A percentile compares a stretch with the other conserved stretches of the same genome.
Conservation (phyloP, 495 filamentous ascomycete species). For the Daldinia grandis region DNA sequence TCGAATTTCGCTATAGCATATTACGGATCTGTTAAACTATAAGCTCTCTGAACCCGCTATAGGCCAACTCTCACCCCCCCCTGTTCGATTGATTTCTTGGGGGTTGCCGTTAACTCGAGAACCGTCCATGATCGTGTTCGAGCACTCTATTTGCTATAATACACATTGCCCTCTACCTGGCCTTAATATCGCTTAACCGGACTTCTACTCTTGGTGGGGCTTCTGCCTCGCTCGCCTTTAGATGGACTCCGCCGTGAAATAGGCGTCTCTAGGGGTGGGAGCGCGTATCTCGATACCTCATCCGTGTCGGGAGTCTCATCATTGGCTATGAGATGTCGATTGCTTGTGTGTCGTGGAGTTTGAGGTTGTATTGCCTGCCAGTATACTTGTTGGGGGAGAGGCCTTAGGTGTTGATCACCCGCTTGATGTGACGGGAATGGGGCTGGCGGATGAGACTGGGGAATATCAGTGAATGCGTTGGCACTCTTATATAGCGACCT, state of each 20-base stretch:
- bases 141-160: slow-evolving; percentile 4
- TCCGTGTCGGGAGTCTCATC: slow-evolving; percentile 56
- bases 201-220: slow-evolving; percentile 53
- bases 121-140: neutral
- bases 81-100: neutral
- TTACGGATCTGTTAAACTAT: neutral
- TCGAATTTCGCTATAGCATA: neutral
- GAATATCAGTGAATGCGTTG: slow-evolving; percentile 38
- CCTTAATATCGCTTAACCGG: slow-evolving; percentile 51
- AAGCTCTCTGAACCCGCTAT: neutral
- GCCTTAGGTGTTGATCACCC: slow-evolving; percentile 39
- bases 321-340: slow-evolving; percentile 42
- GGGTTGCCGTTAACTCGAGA: neutral
- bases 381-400: slow-evolving; percentile 48
- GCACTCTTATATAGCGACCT: slow-evolving; percentile 43
- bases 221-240: slow-evolving; percentile 54
- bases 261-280: slow-evolving; percentile 53
- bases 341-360: slow-evolving; percentile 50
- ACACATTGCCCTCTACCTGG: neutral
- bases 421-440: slow-evolving; percentile 48
- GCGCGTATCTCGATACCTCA: slow-evolving; percentile 45
- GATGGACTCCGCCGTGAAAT: slow-evolving; percentile 52
- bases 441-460: slow-evolving; percentile 18
- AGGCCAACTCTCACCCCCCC: neutral
- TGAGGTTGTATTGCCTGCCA: slow-evolving; percentile 54